Conservation (phyloP, 176 grass and related monocot species). For the Typha latifolia region DNA sequence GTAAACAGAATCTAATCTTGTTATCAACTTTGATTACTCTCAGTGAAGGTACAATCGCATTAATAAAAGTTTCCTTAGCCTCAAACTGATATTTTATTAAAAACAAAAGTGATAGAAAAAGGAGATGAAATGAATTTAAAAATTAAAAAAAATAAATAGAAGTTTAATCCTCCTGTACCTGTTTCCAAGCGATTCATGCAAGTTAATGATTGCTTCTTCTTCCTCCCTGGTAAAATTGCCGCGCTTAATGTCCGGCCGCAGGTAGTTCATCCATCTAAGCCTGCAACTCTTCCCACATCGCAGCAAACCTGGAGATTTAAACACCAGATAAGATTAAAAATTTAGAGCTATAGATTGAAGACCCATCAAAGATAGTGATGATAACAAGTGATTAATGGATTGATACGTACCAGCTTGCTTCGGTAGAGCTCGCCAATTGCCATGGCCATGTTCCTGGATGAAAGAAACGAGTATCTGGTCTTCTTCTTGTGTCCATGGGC, state of each 20-base stretch:
- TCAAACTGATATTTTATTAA: too few species aligned
- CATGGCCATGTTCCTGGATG: conserved; percentile 39
- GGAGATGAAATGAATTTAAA: too few species aligned
- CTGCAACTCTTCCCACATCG: conserved; percentile 55
- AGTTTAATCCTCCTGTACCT: conserved; percentile 13
- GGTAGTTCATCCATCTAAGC: conserved; percentile 61
- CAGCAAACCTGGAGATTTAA: conserved; percentile 26
- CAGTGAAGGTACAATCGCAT: too few species aligned
- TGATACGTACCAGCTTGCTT: conserved; percentile 28
- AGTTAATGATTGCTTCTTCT: conserved; percentile 40
- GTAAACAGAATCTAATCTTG: too few species aligned
- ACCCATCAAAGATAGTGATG: neutral
- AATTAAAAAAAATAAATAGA: too few species aligned
- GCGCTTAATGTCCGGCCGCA: conserved; percentile 57
- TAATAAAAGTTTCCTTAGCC: too few species aligned
- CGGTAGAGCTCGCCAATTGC: conserved; percentile 55
- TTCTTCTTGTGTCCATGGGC: conserved; percentile 45
- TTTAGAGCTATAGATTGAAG: neutral
- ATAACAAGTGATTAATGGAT: neutral
- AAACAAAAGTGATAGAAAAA: too few species aligned
- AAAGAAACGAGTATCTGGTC: conserved; percentile 37
- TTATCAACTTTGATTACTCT: too few species aligned
- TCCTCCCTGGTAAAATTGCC: conserved; percentile 51
- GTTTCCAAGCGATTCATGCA: conserved; percentile 40
- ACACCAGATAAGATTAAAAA: neutral